phyloP scores from a whole-genome alignment of 176 grass and related monocot genomes.

The Tillandsia fasciculata region DNA sequence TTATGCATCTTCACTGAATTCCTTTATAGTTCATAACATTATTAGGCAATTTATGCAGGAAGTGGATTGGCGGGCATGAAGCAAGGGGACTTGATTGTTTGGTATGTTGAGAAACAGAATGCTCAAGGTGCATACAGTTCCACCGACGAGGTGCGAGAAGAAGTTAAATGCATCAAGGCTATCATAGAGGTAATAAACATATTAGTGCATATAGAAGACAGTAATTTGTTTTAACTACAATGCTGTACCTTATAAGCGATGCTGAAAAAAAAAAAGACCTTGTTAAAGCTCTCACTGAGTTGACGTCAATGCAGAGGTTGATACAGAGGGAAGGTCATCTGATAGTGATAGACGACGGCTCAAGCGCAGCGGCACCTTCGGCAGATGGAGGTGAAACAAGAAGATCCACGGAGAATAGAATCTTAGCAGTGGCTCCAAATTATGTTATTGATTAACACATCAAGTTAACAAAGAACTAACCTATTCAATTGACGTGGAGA shows the following conservation, averaged over 20 bases:
- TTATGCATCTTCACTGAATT: background rate
- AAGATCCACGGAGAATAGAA: constrained; percentile 48
- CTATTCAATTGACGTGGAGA: background rate
- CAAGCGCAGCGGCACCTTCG: constrained; percentile 15
- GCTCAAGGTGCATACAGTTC: constrained; percentile 61
- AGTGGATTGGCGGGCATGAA: constrained; percentile 92
- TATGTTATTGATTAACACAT: constrained; percentile 65
- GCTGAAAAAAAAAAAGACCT: background rate
- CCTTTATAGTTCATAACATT: background rate
- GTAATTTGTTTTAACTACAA: background rate
- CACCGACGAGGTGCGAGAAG: constrained; percentile 88
- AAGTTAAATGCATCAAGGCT: constrained; percentile 86
- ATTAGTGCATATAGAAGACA: background rate
- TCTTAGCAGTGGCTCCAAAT: constrained; percentile 87
- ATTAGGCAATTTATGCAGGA: constrained; percentile 23
- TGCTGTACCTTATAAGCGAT: background rate
- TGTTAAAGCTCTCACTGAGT: background rate
- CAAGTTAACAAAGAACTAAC: background rate
- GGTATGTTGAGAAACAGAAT: constrained; percentile 94
- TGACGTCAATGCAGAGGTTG: constrained; percentile 56
- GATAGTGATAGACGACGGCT: constrained; percentile 84
- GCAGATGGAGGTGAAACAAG: constrained; percentile 19
- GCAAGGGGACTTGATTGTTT: constrained; percentile 85
- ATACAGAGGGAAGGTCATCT: constrained; percentile 94
- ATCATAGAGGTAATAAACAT: constrained; percentile 79